Conservation (phyloP, 441 rosid species). For the Pelargonium exstipulatum region DNA sequence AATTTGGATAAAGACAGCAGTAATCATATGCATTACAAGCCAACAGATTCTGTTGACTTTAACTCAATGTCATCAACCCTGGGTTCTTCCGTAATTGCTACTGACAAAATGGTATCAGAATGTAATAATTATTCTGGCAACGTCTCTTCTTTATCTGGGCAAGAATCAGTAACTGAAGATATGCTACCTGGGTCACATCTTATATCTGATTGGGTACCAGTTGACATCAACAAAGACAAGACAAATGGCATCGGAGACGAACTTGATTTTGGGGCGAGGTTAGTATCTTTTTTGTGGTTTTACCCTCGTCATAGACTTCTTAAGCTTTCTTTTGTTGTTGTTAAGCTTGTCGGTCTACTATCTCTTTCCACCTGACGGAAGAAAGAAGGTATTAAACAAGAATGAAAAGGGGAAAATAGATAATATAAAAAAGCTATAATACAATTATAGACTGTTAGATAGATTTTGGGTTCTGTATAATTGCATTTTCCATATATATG, state of each 20-base stretch:
- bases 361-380: background rate
- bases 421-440: background rate
- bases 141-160: slow-evolving; percentile 34
- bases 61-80: slow-evolving; percentile 33
- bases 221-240: slow-evolving; percentile 33
- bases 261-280: slow-evolving; percentile 89
- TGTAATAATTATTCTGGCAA: slow-evolving; percentile 31
- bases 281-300: slow-evolving; percentile 23
- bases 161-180: slow-evolving; percentile 40
- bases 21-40: slow-evolving; percentile 21
- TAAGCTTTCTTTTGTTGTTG: background rate
- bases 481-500: background rate
- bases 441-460: background rate
- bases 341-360: background rate
- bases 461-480: slow-evolving; percentile 1
- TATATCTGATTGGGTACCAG: slow-evolving; percentile 86
- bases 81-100: slow-evolving; percentile 22
- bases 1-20: slow-evolving; percentile 31
- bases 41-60: slow-evolving; percentile 41
- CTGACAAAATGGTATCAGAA: slow-evolving; percentile 24
- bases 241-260: slow-evolving; percentile 39
- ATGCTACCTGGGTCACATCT: slow-evolving; percentile 52
- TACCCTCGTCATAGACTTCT: slow-evolving; percentile 7
- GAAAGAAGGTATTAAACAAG: background rate
- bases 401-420: too few species aligned